Evolutionary conservation across 2,329 filamentous ascomycete genomes (phyloP).

Genomic region (Apiospora sp.): DNA sequence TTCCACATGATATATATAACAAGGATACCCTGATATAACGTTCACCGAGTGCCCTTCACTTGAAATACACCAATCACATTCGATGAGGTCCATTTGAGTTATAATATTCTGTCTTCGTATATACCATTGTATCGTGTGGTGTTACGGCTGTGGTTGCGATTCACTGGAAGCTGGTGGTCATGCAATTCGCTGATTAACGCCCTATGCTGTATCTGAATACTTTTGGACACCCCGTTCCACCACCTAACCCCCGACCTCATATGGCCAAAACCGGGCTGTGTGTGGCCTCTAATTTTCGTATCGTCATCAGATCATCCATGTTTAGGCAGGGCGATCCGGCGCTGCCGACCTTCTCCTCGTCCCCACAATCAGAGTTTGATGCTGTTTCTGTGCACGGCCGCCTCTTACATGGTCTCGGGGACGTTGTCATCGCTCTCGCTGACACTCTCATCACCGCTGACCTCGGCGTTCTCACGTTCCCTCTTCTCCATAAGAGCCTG

Average conservation of each 20-base stretch:
- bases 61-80: background rate
- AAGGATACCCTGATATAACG: background rate
- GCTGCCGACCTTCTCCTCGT: constrained; percentile 4
- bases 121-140: background rate
- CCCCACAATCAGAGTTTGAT: constrained; percentile 1
- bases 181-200: constrained; percentile 20
- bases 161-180: background rate
- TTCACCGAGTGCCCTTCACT: background rate
- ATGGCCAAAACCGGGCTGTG: constrained; percentile 17
- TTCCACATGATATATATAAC: background rate
- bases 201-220: constrained; percentile 22
- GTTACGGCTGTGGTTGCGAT: background rate
- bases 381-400: background rate
- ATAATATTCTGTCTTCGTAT: background rate
- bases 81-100: no score
- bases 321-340: background rate
- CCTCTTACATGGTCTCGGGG: constrained; percentile 57
- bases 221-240: constrained; percentile 24
- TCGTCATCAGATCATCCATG: constrained; percentile 23
- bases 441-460: constrained; percentile 95
- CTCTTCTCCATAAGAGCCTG: constrained; percentile 99
- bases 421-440: constrained; percentile 94
- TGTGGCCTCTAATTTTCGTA: constrained; percentile 24
- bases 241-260: background rate
- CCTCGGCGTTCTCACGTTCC: constrained; percentile 96